These are phyloP conservation scores for Elsinoe perseae DNA, from an alignment of 2,329 filamentous ascomycete species.

Conservation along the genomic window DNA sequence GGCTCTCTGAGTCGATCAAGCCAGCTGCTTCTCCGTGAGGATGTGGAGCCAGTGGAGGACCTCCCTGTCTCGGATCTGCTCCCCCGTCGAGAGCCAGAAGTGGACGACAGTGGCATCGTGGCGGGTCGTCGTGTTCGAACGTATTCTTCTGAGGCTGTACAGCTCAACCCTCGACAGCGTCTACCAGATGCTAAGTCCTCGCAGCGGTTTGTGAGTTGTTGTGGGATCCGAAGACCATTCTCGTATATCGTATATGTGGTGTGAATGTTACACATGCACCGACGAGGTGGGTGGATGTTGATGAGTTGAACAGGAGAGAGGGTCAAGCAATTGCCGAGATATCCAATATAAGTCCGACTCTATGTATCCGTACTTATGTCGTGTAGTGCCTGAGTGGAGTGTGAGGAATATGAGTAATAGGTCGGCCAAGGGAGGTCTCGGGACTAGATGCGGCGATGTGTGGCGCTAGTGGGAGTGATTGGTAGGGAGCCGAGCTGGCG, in stretches of 20 bases:
- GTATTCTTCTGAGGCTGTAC: constrained; percentile 1
- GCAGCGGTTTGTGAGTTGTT: not conserved
- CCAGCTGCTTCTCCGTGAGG: constrained; percentile 8
- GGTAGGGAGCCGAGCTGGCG: not conserved
- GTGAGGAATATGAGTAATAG: constrained; percentile 1
- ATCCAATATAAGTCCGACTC: not conserved
- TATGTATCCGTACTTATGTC: not conserved
- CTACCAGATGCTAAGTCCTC: not conserved
- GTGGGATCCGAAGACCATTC: constrained; percentile 8
- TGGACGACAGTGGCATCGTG: not conserved
- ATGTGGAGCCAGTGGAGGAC: constrained; percentile 1
- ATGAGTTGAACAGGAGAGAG: not conserved
- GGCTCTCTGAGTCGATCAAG: not conserved
- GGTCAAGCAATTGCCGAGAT: not conserved
- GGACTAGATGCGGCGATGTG: constrained; percentile 9
- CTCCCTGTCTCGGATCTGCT: constrained; percentile 9
- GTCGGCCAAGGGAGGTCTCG: not conserved
- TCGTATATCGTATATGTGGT: not conserved
- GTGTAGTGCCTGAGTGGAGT: not conserved
- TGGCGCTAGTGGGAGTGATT: constrained; percentile 7
- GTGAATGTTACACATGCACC: constrained; percentile 2
- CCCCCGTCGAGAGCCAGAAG: constrained; percentile 6
- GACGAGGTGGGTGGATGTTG: not conserved
- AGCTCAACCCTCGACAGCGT: constrained; percentile 4
- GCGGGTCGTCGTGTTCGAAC: not conserved